These are phyloP conservation scores for Cucurbita argyrosperma DNA, from an alignment of 306 rosid genomes.

Conservation along the genomic window DNA sequence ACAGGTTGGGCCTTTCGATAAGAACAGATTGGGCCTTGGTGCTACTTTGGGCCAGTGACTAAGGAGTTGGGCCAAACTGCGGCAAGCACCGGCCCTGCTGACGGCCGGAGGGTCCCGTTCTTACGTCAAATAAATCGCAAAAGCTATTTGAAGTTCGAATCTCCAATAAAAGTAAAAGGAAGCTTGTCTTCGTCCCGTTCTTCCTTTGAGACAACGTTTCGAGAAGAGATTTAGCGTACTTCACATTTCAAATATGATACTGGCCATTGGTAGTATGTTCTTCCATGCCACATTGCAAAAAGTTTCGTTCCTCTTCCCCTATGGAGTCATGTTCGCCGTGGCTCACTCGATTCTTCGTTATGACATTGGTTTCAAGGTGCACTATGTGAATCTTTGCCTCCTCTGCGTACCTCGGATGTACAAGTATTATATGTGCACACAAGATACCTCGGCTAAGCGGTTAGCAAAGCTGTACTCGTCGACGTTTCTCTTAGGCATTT, in stretches of 20 bases:
- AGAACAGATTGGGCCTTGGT: no score
- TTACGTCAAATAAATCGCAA: background rate
- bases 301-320: conserved; percentile 64
- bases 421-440: conserved; percentile 65
- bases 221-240: no score
- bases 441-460: conserved; percentile 39
- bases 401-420: conserved; percentile 83
- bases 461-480: conserved; percentile 43
- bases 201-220: background rate
- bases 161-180: background rate
- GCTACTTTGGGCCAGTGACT: no score
- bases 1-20: no score
- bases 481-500: conserved; percentile 45
- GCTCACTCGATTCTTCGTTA: conserved; percentile 42
- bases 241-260: no score
- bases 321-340: conserved; percentile 45
- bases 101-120: no score
- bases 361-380: conserved; percentile 60
- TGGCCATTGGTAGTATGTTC: conserved; percentile 51
- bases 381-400: conserved; percentile 46
- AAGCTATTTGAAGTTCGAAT: background rate
- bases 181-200: background rate
- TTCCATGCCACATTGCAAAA: conserved; percentile 84
- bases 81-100: no score
- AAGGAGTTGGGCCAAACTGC: no score